Base-by-base conservation (phyloP, 1,139 yeast genomes). In the Magnusiomyces tetraspermus region DNA sequence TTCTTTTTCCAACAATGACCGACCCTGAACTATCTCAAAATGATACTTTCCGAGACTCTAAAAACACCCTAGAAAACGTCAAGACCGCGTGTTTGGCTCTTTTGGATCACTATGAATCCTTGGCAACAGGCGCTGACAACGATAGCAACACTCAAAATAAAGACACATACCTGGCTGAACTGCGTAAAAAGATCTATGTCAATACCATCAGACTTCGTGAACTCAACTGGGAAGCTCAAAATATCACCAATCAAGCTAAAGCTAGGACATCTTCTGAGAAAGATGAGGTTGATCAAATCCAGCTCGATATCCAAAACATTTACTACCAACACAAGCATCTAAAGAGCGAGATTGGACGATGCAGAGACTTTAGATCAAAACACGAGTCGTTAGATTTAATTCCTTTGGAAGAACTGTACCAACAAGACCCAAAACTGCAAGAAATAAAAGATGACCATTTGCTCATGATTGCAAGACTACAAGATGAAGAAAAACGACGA, bases 261-360 rank as follows among this genome's bases (percentile, higher is more conserved):
- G 61, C 58, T 13, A 54, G 50, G 6, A 63, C 68, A 3, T 50
- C 54, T 2, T 53, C 51, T n/a, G 57, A 59, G 30, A 61, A 63
- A 49, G 57, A 57, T 31, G 61, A 60, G n/a, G 61, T 64, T 1
- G 71, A 68, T 52, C 52, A 53, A 13, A 55, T 62, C 26, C 60
- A 63, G 37, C 59, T 67, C 17, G 66, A 63, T 26, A 60, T 67
- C 23, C 71, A 68, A 53, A 67, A 69, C 51, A 60, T 67, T 21
- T 52, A 62, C 26, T 67, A 68, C 53, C 65, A 67, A 53, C 71
- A 67, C 48, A 59, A 62, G 50, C 67, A 67, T 52, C 57, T 69
- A 40, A 57, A 58, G 37, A 57, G 58, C 19, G 69, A 66, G 49
- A 67, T 69, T 21, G 66, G 61, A 22, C 51, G 57, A 37, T 63